Evolutionary conservation across 257 asterid genomes (phyloP).

Genomic region (Schizonepeta tenuifolia): DNA sequence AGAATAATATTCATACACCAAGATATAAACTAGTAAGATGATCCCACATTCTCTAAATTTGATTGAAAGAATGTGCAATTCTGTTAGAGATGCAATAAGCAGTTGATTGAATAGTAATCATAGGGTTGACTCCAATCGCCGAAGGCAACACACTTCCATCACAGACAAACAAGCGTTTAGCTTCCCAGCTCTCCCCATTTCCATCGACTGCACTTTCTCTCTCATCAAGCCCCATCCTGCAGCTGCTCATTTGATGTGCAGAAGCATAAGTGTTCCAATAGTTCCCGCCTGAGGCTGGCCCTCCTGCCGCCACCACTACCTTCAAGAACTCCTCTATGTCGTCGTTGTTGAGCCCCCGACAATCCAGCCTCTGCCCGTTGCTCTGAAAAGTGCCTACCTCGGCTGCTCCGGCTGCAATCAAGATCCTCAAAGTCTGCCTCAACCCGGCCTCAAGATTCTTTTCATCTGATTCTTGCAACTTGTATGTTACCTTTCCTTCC

Average conservation of each 20-base stretch:
- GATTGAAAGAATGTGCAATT: conserved; percentile 41
- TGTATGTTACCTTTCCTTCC: conserved; percentile 44
- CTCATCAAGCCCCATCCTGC: conserved; percentile 54
- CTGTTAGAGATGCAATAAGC: conserved; percentile 61
- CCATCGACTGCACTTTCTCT: conserved; percentile 58
- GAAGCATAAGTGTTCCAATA: conserved; percentile 51
- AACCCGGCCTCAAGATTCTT: conserved; percentile 49
- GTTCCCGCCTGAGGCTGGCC: conserved; percentile 40
- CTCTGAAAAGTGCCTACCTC: conserved; percentile 65
- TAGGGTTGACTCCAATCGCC: conserved; percentile 65
- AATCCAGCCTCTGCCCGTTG: conserved; percentile 52
- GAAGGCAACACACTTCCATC: conserved; percentile 70
- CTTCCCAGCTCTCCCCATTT: conserved; percentile 75
- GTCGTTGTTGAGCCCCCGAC: conserved; percentile 37
- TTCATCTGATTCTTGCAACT: conserved; percentile 32
- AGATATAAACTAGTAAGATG: not conserved
- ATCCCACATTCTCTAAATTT: not conserved
- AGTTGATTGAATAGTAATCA: conserved; percentile 68
- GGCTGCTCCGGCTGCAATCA: conserved; percentile 67
- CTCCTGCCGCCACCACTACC: conserved; percentile 38
- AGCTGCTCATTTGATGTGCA: conserved; percentile 72
- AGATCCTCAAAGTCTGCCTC: conserved; percentile 50
- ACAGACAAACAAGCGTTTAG: conserved; percentile 58
- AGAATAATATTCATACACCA: not conserved
- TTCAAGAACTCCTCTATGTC: conserved; percentile 55